Percentiles rank a stretch among this genome's conserved stretches.
phyloP scores from a whole-genome alignment of 148 eudicot genomes.

The Silene conica region DNA sequence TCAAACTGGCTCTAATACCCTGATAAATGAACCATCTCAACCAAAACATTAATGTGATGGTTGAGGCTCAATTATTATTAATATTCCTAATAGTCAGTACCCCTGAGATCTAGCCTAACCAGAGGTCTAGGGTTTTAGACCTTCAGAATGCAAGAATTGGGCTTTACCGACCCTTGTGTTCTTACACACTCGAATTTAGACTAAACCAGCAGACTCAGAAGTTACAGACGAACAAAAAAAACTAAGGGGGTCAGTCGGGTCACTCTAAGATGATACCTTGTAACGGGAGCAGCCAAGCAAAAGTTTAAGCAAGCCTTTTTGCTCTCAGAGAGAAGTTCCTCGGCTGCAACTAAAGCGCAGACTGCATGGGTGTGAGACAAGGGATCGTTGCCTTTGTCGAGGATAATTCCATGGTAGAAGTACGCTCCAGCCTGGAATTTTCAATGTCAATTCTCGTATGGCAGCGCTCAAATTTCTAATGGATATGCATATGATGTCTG shows the following conservation, averaged over 20 bases:
- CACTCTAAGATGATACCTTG: conserved; percentile 67
- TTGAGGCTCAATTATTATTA: too few species aligned
- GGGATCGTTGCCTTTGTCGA: conserved; percentile 76
- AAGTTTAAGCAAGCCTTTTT: conserved; percentile 77
- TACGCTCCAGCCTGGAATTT: conserved; percentile 79
- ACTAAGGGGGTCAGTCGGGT: too few species aligned
- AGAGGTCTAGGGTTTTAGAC: background rate
- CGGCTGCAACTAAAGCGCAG: conserved; percentile 71
- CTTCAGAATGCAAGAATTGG: background rate
- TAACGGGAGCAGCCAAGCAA: conserved; percentile 73
- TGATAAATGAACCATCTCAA: too few species aligned
- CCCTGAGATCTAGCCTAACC: too few species aligned
- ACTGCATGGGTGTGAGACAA: conserved; percentile 61
- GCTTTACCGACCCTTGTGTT: background rate
- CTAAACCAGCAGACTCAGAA: background rate
- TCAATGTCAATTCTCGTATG: too few species aligned
- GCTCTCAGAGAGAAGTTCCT: conserved; percentile 68
- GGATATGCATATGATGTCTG: too few species aligned
- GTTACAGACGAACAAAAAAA: too few species aligned
- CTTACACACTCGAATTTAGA: background rate
- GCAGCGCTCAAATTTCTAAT: too few species aligned
- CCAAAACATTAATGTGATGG: too few species aligned
- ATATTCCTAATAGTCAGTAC: too few species aligned
- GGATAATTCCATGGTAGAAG: conserved; percentile 74
- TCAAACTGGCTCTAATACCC: too few species aligned